Conservation (phyloP, 2,329 filamentous ascomycete genomes). For the Ramularia collo-cygni region DNA sequence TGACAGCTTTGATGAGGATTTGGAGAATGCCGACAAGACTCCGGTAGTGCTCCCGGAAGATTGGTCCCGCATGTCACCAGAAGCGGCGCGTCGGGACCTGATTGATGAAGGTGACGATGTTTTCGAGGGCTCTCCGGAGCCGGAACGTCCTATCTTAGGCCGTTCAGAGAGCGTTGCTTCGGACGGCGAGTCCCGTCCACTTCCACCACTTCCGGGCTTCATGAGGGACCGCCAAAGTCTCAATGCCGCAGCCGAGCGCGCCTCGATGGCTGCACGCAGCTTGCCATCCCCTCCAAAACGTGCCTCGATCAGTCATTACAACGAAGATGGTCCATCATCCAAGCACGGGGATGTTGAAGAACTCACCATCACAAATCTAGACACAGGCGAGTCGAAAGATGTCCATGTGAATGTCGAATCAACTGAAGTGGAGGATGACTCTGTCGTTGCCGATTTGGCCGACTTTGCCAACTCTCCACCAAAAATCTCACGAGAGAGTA, state of each 20-base stretch:
- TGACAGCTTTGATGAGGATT: slow-evolving; percentile 90
- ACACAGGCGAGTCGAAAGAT: slow-evolving; percentile 22
- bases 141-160: slow-evolving; percentile 49
- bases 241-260: slow-evolving; percentile 62
- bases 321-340: slow-evolving; percentile 51
- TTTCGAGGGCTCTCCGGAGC: slow-evolving; percentile 50
- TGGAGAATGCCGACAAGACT: slow-evolving; percentile 95
- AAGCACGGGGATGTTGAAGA: slow-evolving; percentile 31
- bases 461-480: slow-evolving; percentile 45
- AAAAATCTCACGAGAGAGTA: slow-evolving; percentile 88
- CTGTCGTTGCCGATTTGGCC: slow-evolving; percentile 26
- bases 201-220: slow-evolving; percentile 76
- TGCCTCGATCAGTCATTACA: slow-evolving; percentile 52
- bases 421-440: slow-evolving; percentile 28
- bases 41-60: slow-evolving; percentile 96
- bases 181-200: slow-evolving; percentile 72
- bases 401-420: slow-evolving; percentile 16
- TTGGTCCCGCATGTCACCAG: slow-evolving; percentile 75
- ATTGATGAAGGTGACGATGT: slow-evolving; percentile 56
- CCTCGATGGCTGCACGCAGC: slow-evolving; percentile 58
- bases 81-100: slow-evolving; percentile 50
- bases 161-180: slow-evolving; percentile 70
- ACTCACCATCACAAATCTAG: slow-evolving; percentile 24
- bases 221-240: slow-evolving; percentile 37
- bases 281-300: slow-evolving; percentile 66